These are phyloP conservation scores for Rickenella mellea DNA, from an alignment of 768 basidiomycete species.

Conservation along the genomic window DNA sequence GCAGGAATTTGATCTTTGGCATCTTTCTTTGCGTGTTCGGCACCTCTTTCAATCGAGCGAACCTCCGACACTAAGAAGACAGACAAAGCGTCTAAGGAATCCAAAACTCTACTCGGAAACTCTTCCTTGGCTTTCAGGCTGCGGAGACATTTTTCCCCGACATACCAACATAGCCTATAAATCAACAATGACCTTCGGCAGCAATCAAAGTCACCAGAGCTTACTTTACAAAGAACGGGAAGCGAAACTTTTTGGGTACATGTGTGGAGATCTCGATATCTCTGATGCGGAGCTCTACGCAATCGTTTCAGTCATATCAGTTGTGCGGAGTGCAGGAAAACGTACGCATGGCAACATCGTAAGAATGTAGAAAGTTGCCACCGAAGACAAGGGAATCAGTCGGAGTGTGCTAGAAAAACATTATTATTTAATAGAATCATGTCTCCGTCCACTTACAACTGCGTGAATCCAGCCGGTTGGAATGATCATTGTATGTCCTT, in stretches of 20 bases:
- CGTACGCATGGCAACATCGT: slow-evolving; percentile 79
- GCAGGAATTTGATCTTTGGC: slow-evolving; percentile 72
- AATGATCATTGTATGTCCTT: slow-evolving; percentile 88
- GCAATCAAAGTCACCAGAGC: slow-evolving; percentile 19
- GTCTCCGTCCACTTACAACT: slow-evolving; percentile 53
- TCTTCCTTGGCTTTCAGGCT: slow-evolving; percentile 55
- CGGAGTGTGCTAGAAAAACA: slow-evolving; percentile 67
- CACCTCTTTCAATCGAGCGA: slow-evolving; percentile 59
- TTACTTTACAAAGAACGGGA: slow-evolving; percentile 73
- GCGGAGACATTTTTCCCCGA: slow-evolving; percentile 70
- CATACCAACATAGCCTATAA: slow-evolving; percentile 81
- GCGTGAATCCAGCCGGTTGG: slow-evolving; percentile 98
- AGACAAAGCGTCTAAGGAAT: slow-evolving; percentile 61
- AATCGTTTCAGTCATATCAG: slow-evolving; percentile 1
- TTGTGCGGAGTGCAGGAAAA: slow-evolving; percentile 3
- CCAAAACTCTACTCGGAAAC: slow-evolving; percentile 50
- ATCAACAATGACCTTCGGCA: slow-evolving; percentile 11
- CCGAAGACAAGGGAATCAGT: slow-evolving; percentile 91
- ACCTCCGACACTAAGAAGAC: slow-evolving; percentile 75
- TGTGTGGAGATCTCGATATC: slow-evolving; percentile 89
- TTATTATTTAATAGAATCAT: background rate
- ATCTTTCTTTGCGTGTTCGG: slow-evolving; percentile 65
- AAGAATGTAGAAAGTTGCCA: slow-evolving; percentile 95
- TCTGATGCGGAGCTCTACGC: slow-evolving; percentile 72
- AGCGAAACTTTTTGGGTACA: slow-evolving; percentile 88